A percentile compares a stretch with the other conserved stretches of the same genome.
These are phyloP conservation scores for Lactifluus subvellereus DNA, from an alignment of 768 basidiomycete species.

Conservation along the genomic window DNA sequence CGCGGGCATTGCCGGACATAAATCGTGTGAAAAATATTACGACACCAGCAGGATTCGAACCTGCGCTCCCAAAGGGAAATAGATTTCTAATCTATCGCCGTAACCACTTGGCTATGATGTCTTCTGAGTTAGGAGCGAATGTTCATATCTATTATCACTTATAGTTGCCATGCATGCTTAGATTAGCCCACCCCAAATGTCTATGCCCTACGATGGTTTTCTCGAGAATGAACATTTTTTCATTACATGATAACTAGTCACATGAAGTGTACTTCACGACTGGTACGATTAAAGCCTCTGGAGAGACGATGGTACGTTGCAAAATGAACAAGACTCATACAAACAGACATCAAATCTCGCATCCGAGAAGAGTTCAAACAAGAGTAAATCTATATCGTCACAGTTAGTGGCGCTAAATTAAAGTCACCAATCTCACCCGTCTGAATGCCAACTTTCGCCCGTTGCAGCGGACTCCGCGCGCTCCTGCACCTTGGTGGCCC, in stretches of 20 bases:
- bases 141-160: too few relatives aligned
- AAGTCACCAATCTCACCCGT: conserved; percentile 35
- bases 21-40: conserved; percentile 7
- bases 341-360: neutral
- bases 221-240: too few relatives aligned
- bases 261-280: neutral
- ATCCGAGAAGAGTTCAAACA: neutral
- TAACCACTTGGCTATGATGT: conserved; percentile 74
- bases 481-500: conserved; percentile 55
- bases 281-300: neutral
- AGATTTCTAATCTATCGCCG: conserved; percentile 64
- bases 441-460: conserved; percentile 50
- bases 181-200: too few relatives aligned
- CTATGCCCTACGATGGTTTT: too few relatives aligned
- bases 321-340: neutral
- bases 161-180: too few relatives aligned
- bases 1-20: neutral
- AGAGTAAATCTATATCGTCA: conserved; percentile 1
- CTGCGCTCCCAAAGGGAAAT: conserved; percentile 36
- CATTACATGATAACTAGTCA: too few relatives aligned
- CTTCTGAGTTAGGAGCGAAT: conserved; percentile 18
- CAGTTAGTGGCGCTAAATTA: neutral
- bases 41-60: conserved; percentile 44
- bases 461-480: conserved; percentile 38
- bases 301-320: too few relatives aligned